Percentiles rank a stretch among this genome's conserved stretches.
Evolutionary conservation across 2,329 filamentous ascomycete species (phyloP).

Genomic region (Catunica adiposa): DNA sequence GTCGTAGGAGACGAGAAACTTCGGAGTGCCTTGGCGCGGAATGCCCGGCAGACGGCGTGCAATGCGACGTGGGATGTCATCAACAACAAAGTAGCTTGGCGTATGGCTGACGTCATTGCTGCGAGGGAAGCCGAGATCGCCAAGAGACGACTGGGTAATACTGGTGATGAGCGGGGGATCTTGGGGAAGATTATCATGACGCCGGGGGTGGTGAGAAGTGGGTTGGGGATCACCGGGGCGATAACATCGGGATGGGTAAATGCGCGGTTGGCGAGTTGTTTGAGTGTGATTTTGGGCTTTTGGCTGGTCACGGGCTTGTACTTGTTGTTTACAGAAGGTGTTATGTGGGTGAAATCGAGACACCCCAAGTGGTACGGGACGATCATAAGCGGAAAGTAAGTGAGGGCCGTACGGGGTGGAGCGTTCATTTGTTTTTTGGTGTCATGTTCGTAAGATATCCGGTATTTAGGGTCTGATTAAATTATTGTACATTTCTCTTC

Average conservation of each 20-base stretch:
- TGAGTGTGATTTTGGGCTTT: slow-evolving; percentile 31
- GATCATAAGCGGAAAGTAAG: background rate
- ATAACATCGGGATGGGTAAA: slow-evolving; percentile 18
- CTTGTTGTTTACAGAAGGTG: slow-evolving; percentile 31
- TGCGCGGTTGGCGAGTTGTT: slow-evolving; percentile 27
- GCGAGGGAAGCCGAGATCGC: slow-evolving; percentile 20
- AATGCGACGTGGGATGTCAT: slow-evolving; percentile 56
- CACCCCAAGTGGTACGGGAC: background rate
- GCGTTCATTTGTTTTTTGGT: too few species aligned
- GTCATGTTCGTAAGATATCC: too few species aligned
- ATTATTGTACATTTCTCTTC: too few species aligned
- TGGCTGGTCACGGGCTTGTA: slow-evolving; percentile 34
- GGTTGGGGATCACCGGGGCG: background rate
- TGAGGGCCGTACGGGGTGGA: background rate
- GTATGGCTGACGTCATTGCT: slow-evolving; percentile 38
- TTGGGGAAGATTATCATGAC: background rate
- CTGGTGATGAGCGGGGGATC: background rate
- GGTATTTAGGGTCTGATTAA: too few species aligned
- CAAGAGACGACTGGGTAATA: slow-evolving; percentile 1
- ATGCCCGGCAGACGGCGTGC: slow-evolving; percentile 39
- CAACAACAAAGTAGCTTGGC: slow-evolving; percentile 51
- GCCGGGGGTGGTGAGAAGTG: background rate
- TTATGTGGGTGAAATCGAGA: slow-evolving; percentile 21
- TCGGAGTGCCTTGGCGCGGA: slow-evolving; percentile 28
- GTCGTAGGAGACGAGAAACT: slow-evolving; percentile 30